phyloP scores from a whole-genome alignment of 2,329 filamentous ascomycete genomes.

The Curvularia sp. region DNA sequence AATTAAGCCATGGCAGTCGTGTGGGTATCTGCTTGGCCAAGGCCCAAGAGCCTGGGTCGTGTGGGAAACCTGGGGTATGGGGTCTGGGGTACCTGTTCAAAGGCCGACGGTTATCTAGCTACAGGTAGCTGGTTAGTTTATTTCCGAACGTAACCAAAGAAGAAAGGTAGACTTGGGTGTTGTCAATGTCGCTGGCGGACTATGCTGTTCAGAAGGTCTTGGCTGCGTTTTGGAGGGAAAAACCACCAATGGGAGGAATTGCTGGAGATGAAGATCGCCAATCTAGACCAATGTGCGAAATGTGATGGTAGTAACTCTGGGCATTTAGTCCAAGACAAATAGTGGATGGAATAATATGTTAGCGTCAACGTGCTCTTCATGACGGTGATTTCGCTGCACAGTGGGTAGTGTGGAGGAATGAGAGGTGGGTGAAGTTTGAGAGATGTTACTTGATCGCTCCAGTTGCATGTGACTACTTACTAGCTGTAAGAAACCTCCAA shows the following conservation, averaged over 20 bases:
- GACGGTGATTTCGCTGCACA: conserved; percentile 56
- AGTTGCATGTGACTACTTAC: neutral
- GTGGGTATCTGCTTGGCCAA: conserved; percentile 12
- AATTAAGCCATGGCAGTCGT: conserved; percentile 9
- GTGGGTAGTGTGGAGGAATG: neutral
- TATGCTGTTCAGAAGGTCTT: conserved; percentile 23
- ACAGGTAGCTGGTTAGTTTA: conserved; percentile 12
- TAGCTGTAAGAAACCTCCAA: neutral
- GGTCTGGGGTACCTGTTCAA: conserved; percentile 1
- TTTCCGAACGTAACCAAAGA: conserved; percentile 4
- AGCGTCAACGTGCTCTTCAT: conserved; percentile 49
- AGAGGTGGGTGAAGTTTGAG: neutral
- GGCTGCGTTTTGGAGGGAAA: conserved; percentile 22
- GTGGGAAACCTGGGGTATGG: conserved; percentile 16
- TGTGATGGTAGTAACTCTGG: neutral
- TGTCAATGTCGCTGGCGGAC: conserved; percentile 24
- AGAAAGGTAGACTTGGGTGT: conserved; percentile 26
- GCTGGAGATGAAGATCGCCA: conserved; percentile 2
- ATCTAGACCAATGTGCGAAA: neutral
- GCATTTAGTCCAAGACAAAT: neutral
- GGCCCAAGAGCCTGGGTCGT: conserved; percentile 9
- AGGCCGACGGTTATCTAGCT: conserved; percentile 14
- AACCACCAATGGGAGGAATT: conserved; percentile 36
- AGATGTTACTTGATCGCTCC: neutral
- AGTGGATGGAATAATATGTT: conserved; percentile 9